Evolutionary conservation across 2,329 filamentous ascomycete genomes (phyloP).

Genomic region (Phoma sp.): DNA sequence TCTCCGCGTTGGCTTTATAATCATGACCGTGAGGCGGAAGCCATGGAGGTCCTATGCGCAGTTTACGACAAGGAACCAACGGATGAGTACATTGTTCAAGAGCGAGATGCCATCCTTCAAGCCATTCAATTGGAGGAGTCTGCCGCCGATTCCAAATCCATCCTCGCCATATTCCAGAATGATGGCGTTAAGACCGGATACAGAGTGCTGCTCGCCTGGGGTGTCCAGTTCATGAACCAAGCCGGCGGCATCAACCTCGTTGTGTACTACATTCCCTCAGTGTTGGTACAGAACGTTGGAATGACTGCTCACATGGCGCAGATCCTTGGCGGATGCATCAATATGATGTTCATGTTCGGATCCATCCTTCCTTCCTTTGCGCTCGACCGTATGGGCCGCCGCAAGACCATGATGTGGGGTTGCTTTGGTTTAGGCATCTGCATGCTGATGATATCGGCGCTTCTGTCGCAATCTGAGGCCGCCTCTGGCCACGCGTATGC

Average conservation of each 20-base stretch:
- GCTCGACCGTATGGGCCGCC: conserved; percentile 69
- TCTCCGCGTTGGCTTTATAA: conserved; percentile 54
- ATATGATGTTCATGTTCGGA: conserved; percentile 18
- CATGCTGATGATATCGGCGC: background rate
- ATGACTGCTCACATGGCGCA: conserved; percentile 27
- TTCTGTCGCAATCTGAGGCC: background rate
- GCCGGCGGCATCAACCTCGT: conserved; percentile 23
- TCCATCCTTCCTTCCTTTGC: conserved; percentile 69
- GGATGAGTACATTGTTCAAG: background rate
- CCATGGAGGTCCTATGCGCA: background rate
- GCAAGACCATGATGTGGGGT: conserved; percentile 66
- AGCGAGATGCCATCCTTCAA: background rate
- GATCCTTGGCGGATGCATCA: conserved; percentile 67
- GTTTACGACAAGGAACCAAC: background rate
- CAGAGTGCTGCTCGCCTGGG: background rate
- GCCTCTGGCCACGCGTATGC: background rate
- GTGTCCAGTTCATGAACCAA: conserved; percentile 41
- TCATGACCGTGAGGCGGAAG: conserved; percentile 22
- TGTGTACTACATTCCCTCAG: conserved; percentile 13
- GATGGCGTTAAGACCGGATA: background rate
- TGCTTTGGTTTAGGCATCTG: conserved; percentile 41
- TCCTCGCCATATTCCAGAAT: background rate
- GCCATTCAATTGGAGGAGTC: background rate
- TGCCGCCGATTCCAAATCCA: background rate
- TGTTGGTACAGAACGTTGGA: conserved; percentile 4